These are phyloP conservation scores for Cyclospora cayetanensis DNA, from an alignment of 169 alveolate genomes.

Conservation along the genomic window DNA sequence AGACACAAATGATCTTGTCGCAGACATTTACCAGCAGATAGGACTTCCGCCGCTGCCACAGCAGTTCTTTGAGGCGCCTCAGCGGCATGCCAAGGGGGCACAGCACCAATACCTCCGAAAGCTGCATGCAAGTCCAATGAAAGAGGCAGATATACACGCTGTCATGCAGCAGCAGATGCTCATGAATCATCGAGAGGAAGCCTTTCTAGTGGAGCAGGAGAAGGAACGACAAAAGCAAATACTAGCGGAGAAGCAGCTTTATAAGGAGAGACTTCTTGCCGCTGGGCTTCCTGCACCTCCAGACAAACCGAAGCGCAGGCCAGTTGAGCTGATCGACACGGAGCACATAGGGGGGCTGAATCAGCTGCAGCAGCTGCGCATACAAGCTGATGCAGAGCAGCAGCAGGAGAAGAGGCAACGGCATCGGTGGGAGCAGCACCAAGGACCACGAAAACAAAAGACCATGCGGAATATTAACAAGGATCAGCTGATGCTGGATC, in stretches of 20 bases:
- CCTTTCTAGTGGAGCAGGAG: conserved; percentile 9
- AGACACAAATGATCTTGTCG: not conserved
- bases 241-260: not conserved
- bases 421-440: not conserved
- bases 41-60: conserved; percentile 17
- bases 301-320: conserved; percentile 7
- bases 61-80: not conserved
- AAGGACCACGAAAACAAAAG: conserved; percentile 41
- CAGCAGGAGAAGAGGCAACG: conserved; percentile 18
- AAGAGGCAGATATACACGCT: conserved; percentile 44
- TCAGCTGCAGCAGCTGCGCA: conserved; percentile 60
- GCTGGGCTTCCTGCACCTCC: conserved; percentile 10
- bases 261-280: not conserved
- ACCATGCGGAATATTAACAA: conserved; percentile 7
- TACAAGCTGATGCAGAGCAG: conserved; percentile 22
- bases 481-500: conserved; percentile 20
- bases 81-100: not conserved
- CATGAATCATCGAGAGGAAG: conserved; percentile 22
- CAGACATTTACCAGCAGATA: not conserved
- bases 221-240: conserved; percentile 20
- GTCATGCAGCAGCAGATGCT: conserved; percentile 59
- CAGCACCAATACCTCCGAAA: conserved; percentile 13
- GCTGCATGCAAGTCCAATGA: conserved; percentile 45
- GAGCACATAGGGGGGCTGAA: conserved; percentile 52
- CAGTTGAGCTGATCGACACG: not conserved